phyloP scores from a whole-genome alignment of 495 filamentous ascomycete genomes.

The Annulohypoxylon nitens region DNA sequence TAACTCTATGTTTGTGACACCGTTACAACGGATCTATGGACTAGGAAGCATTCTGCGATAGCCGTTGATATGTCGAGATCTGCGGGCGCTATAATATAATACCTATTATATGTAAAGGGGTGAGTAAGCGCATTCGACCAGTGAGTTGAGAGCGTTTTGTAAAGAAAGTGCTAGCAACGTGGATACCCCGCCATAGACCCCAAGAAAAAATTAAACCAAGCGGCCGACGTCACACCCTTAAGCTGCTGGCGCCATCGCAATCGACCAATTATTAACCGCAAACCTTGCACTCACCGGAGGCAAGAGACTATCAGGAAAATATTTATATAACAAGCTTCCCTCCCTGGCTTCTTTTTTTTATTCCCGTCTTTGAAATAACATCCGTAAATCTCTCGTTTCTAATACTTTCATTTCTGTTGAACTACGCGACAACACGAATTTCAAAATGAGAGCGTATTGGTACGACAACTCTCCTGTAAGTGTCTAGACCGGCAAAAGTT shows the following conservation, averaged over 20 bases:
- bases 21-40: background rate
- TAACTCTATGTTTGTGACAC: background rate
- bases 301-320: slow-evolving; percentile 14
- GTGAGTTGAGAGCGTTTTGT: slow-evolving; percentile 11
- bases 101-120: background rate
- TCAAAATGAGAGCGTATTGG: slow-evolving; percentile 83
- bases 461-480: slow-evolving; percentile 84
- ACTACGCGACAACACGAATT: background rate
- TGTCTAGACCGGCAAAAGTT: slow-evolving; percentile 28
- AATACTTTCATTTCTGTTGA: background rate
- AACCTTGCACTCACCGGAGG: background rate
- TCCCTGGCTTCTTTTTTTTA: background rate
- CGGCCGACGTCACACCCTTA: slow-evolving; percentile 39
- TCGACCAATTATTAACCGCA: slow-evolving; percentile 15
- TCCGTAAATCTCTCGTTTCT: slow-evolving; percentile 8
- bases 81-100: background rate
- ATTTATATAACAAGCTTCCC: slow-evolving; percentile 36
- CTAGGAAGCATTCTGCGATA: background rate
- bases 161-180: slow-evolving; percentile 18
- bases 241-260: slow-evolving; percentile 36
- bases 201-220: slow-evolving; percentile 7
- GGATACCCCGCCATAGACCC: slow-evolving; percentile 24
- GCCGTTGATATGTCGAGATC: background rate
- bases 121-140: slow-evolving; percentile 20
- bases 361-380: background rate